Conservation (phyloP, 371 early-diverging fungal species). For the Lichtheimia hyalospora region DNA sequence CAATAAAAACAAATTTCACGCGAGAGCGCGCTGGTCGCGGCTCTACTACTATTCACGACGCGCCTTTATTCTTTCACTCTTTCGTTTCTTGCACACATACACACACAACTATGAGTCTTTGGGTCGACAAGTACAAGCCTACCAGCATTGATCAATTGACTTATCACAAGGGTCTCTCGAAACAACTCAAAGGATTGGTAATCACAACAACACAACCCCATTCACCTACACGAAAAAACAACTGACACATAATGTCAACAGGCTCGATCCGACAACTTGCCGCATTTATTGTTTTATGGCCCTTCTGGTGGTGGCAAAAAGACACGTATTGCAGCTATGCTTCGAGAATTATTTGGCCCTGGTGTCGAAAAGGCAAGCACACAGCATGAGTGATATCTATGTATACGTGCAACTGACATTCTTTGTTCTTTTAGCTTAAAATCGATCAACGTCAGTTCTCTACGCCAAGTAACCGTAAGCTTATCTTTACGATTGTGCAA, state of each 20-base stretch:
- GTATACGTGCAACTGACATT: neutral
- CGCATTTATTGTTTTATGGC: conserved; percentile 97
- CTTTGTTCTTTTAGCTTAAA: conserved; percentile 64
- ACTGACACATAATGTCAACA: conserved; percentile 20
- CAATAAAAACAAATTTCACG: too few species aligned
- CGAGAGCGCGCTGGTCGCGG: too few species aligned
- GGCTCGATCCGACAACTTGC: conserved; percentile 84
- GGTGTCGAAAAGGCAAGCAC: conserved; percentile 83
- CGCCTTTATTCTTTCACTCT: neutral
- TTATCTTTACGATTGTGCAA: conserved; percentile 82
- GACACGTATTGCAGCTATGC: conserved; percentile 87
- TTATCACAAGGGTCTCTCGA: conserved; percentile 77
- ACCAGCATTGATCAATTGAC: conserved; percentile 81
- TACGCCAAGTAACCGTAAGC: conserved; percentile 82
- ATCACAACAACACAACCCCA: neutral
- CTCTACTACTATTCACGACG: too few species aligned
- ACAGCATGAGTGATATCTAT: too few species aligned
- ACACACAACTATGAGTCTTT: conserved; percentile 76
- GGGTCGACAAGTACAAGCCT: conserved; percentile 98
- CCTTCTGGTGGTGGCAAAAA: conserved; percentile 98
- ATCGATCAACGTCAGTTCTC: conserved; percentile 83
- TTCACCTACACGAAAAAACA: neutral
- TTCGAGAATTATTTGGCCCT: conserved; percentile 89
- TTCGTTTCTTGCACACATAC: neutral
- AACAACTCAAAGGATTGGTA: conserved; percentile 80